Conservation (phyloP, 331 rosid genomes). For the Pyracantha coccinea region DNA sequence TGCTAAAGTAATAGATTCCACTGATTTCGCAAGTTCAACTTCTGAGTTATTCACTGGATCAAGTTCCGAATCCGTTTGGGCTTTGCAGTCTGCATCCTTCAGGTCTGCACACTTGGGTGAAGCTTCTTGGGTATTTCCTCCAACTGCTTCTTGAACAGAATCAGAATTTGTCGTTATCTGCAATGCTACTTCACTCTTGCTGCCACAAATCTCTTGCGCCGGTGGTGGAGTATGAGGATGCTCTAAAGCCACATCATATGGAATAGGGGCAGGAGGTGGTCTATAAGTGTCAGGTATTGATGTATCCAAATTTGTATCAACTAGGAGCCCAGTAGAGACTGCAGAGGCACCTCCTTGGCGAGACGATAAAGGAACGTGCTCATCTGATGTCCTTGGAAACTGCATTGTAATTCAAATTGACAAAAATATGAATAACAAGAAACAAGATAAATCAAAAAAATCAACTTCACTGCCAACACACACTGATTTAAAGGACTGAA, state of each 20-base stretch:
- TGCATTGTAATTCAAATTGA: slow-evolving; percentile 26
- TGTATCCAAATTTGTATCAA: slow-evolving; percentile 75
- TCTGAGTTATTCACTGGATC: slow-evolving; percentile 44
- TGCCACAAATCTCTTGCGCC: slow-evolving; percentile 39
- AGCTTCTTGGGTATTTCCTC: slow-evolving; percentile 35
- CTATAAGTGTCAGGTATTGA: slow-evolving; percentile 75
- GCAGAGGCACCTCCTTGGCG: slow-evolving; percentile 43
- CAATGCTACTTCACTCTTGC: slow-evolving; percentile 39
- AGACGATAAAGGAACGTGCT: slow-evolving; percentile 65
- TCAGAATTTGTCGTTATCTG: slow-evolving; percentile 41
- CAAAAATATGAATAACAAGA: neutral
- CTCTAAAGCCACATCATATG: slow-evolving; percentile 42
- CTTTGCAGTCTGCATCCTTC: slow-evolving; percentile 51
- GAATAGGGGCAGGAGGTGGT: slow-evolving; percentile 77
- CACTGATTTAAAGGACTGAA: neutral
- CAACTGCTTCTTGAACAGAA: slow-evolving; percentile 46
- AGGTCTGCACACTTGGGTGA: slow-evolving; percentile 44
- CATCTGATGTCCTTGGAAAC: slow-evolving; percentile 65
- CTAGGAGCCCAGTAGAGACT: slow-evolving; percentile 56
- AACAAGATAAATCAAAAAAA: neutral
- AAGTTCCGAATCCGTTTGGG: slow-evolving; percentile 33
- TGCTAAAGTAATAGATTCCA: slow-evolving; percentile 35
- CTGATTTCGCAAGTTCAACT: slow-evolving; percentile 53
- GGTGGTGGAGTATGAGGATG: slow-evolving; percentile 51
- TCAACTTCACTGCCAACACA: neutral